These are phyloP conservation scores for Echinosophora koreensis DNA, from an alignment of 306 rosid species.

Conservation along the genomic window DNA sequence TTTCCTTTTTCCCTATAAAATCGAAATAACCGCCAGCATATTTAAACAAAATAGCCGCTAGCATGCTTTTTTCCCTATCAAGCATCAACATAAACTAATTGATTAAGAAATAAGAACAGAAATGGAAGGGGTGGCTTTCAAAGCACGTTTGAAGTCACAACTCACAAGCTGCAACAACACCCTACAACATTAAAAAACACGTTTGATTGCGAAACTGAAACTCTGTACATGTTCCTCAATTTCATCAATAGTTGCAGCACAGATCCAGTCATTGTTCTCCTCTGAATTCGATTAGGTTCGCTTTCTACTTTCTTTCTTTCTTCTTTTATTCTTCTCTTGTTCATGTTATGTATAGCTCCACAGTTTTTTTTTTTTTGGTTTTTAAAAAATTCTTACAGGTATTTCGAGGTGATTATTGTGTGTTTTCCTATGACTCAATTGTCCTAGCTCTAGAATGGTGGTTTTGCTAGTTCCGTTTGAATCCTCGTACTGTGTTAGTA, in stretches of 20 bases:
- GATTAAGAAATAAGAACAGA: not conserved
- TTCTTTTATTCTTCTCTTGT: conserved; percentile 15
- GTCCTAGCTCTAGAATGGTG: not conserved
- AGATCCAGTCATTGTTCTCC: conserved; percentile 51
- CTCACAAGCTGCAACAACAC: not conserved
- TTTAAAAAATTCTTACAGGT: not conserved
- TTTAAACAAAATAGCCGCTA: not conserved
- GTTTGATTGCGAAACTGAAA: conserved; percentile 10
- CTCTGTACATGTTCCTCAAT: not conserved
- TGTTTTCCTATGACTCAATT: not conserved
- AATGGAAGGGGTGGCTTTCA: not conserved
- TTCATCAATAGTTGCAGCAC: conserved; percentile 4
- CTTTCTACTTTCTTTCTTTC: not conserved
- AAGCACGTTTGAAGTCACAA: conserved; percentile 12
- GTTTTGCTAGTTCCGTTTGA: conserved; percentile 1
- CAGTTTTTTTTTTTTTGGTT: not conserved
- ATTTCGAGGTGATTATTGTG: conserved; percentile 6
- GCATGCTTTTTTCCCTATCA: not conserved
- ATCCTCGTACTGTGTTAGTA: conserved; percentile 12
- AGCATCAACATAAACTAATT: not conserved
- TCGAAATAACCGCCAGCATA: no score
- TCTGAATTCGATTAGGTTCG: conserved; percentile 50
- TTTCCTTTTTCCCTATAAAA: no score
- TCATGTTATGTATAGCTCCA: not conserved
- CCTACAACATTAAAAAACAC: not conserved